A percentile compares a stretch with the other conserved stretches of the same genome.
Evolutionary conservation across 805 yeast genomes (phyloP).

Genomic region (Monosporozyma servazzii): DNA sequence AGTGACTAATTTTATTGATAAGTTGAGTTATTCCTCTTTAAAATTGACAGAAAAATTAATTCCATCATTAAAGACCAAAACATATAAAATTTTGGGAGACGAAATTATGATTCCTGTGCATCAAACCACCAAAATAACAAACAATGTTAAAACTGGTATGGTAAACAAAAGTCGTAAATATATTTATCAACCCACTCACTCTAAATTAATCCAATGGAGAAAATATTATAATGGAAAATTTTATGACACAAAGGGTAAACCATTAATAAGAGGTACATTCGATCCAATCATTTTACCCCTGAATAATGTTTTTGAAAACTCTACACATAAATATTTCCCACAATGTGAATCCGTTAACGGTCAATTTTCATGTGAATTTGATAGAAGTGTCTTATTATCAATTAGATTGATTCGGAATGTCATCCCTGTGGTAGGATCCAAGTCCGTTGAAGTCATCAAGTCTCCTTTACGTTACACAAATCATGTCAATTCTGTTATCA

Average conservation of each 20-base stretch:
- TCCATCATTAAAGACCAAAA: slow-evolving; percentile 52
- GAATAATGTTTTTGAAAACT: slow-evolving; percentile 43
- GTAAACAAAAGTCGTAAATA: slow-evolving; percentile 28
- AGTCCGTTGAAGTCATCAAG: slow-evolving; percentile 2
- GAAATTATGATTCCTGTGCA: slow-evolving; percentile 45
- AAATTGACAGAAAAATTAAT: slow-evolving; percentile 44
- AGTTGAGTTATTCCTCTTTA: slow-evolving; percentile 47
- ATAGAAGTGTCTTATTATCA: slow-evolving; percentile 40
- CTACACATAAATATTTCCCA: slow-evolving; percentile 40
- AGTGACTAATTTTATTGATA: slow-evolving; percentile 41
- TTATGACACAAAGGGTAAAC: slow-evolving; percentile 53
- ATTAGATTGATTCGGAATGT: slow-evolving; percentile 33
- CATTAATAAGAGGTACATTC: slow-evolving; percentile 49
- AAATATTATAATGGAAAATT: slow-evolving; percentile 41
- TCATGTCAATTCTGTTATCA: slow-evolving; percentile 34
- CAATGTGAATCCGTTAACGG: slow-evolving; percentile 32
- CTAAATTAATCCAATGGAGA: slow-evolving; percentile 40
- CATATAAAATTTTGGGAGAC: slow-evolving; percentile 40
- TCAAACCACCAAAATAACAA: slow-evolving; percentile 33
- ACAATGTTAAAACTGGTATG: slow-evolving; percentile 28
- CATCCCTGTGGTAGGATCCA: neutral
- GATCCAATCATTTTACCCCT: slow-evolving; percentile 58
- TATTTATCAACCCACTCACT: slow-evolving; percentile 41
- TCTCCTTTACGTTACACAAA: slow-evolving; percentile 30
- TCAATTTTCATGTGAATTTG: slow-evolving; percentile 45